Base-by-base conservation (phyloP, 305 asterid genomes). In the Rubia occidens region DNA sequence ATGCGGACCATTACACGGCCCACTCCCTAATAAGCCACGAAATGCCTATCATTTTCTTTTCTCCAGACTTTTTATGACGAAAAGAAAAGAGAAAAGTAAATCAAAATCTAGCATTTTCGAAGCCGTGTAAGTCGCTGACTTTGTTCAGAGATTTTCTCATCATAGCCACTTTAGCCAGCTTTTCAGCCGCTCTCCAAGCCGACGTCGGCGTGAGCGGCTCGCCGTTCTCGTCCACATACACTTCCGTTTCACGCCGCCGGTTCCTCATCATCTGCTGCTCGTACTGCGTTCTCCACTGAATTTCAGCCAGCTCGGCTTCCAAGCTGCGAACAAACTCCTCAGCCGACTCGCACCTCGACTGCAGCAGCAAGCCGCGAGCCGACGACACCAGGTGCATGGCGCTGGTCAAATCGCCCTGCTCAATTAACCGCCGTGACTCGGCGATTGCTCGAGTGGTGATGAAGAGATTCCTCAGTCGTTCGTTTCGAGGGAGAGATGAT, bases 31-130 rank as follows among this genome's bases (percentile, higher is more conserved):
- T 59, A 55, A 55, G 32, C 61, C 21, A 56, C 55, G 42, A 66
- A 42, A 18, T 13, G 60, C 15, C 60, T 29, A 49, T 45, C 3
- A 3, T 66, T 24, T 24, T 24, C 26, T 24, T 24, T 24, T 24
- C 40, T 32, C 44, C 7, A 26, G n/a, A n/a, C n/a, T n/a, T n/a
- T n/a, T n/a, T n/a, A n/a, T n/a, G n/a, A n/a, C n/a, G n/a, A 35
- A 35, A 2, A 37, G 3, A 37, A 13, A 24, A 24, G 8, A 60
- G 65, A 39, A 54, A 11, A 14, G 8, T 11, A 8, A 20, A 55
- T 85, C 81, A 92, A 82, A 92, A 92, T 81, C 96, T 85, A 68
- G 96, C 96, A 69, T 89, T 88, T 79, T 92, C 98, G 54, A 92
- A 92, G 76, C 98, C 98, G 82, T 92, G 98, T 77, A 92, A 75